Base-by-base conservation (phyloP, 345 rosid genomes). In the Camelina hispida region DNA sequence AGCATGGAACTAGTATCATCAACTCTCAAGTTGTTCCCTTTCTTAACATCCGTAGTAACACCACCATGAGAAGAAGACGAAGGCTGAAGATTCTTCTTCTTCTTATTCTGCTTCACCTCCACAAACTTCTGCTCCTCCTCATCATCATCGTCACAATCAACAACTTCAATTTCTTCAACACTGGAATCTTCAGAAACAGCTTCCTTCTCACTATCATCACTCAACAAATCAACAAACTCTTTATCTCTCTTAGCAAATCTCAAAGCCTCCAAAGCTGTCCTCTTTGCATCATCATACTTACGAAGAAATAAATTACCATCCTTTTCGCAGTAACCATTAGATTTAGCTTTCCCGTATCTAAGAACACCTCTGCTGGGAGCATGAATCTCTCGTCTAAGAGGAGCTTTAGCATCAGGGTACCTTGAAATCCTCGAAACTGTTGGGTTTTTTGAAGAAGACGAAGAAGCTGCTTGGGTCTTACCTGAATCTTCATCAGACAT, bases 321-420 rank as follows among this genome's bases (percentile, higher is more conserved):
- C 9, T 55, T 76, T 7, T 68, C 87, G 6, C 54, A 22, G 43
- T 9, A 61, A 35, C 64, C 80, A 4, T 71, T 52, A 16, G 77
- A 35, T 71, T 52, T 71, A 0, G 79, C 13, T 76, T 62, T 79
- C 3, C 91, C 87, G 50, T 83, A 91, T 72, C 87, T 89, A 44
- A 43, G 76, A 7, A 23, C 40, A 42, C 89, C 84, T 79, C 97
- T 84, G 32, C 90, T 87, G 34, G 99, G 99, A 4, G 95, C 99
- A 70, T 89, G 98, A 32, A 89, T 85, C 62, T 87, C 82, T 25
- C 97, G 81, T 46, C 69, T 68, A 55, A 87, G 81, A 7, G 83
- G 87, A 17, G 77, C 44, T 46, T 81, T 85, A 4, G 82, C 69
- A 64, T 84, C 93, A 0, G 98, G 99, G 66, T 96, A 93, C 68